Percentiles rank a stretch among this genome's conserved stretches.
Evolutionary conservation across 495 filamentous ascomycete species (phyloP).

Genomic region (Pseudotulostoma volvatum): DNA sequence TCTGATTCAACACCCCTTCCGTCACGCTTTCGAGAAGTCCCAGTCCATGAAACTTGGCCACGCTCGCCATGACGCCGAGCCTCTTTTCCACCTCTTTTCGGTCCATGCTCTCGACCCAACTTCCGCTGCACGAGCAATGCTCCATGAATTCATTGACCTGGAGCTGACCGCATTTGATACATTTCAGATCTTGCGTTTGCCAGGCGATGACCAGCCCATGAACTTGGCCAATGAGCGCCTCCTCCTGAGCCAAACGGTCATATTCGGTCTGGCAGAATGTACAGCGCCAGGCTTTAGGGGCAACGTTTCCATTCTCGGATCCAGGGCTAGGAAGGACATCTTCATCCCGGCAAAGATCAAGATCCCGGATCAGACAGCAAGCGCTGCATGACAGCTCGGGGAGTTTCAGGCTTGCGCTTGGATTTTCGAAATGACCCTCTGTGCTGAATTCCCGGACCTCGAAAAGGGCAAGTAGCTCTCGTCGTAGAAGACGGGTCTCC

Average conservation of each 20-base stretch:
- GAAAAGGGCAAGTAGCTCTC: constrained; percentile 76
- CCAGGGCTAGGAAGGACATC: constrained; percentile 47
- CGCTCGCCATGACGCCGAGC: constrained; percentile 52
- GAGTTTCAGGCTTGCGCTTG: constrained; percentile 55
- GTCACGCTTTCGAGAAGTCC: constrained; percentile 66
- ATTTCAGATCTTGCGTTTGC: constrained; percentile 83
- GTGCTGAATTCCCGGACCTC: constrained; percentile 87
- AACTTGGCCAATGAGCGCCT: constrained; percentile 61
- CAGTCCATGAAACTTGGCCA: constrained; percentile 62
- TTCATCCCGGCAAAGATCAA: constrained; percentile 90
- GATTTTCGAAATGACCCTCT: constrained; percentile 76
- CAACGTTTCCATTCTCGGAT: constrained; percentile 13
- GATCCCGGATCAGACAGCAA: constrained; percentile 73
- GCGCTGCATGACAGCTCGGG: constrained; percentile 65
- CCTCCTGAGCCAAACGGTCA: constrained; percentile 63
- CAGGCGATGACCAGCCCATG: constrained; percentile 62
- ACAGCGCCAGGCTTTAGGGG: constrained; percentile 57
- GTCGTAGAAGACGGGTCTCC: constrained; percentile 71
- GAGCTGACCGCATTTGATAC: constrained; percentile 35
- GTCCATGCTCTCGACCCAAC: constrained; percentile 58
- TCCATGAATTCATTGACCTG: constrained; percentile 90
- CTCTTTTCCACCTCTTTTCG: constrained; percentile 48
- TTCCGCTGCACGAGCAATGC: constrained; percentile 82
- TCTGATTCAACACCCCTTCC: constrained; percentile 37
- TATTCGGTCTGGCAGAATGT: constrained; percentile 59